Evolutionary conservation across 2,329 filamentous ascomycete genomes (phyloP), one percentile per base, ranked within the genome.

Genomic region (Talaromyces piceae): DNA sequence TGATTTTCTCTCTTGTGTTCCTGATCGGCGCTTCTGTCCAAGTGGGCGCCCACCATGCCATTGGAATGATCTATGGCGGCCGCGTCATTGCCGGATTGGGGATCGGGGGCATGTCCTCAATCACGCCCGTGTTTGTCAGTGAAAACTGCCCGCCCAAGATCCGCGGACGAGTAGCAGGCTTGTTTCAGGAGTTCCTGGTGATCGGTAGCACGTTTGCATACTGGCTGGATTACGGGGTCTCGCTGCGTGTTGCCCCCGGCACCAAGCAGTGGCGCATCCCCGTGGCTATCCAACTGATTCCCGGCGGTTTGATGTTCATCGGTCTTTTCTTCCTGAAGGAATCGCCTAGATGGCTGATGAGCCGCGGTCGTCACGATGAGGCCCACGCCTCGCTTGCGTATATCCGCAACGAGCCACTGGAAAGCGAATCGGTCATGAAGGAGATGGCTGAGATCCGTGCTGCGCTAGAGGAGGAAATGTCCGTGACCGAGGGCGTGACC

Each of bases 181-280:
- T 68, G 4, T 69, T 69, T 57, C 65, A 68, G 54, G 64, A 67
- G 47, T 68, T 69, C 50, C 56, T 68, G 13, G 66, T 68, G 13
- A 67, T 68, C 20, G 65, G 66, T 47, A 77, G 76, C 20, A 77
- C 73, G 47, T 61, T 77, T 16, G 71, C 72, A 30, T 78, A 77
- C 64, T 78, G 77, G 64, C 69, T 78, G 49, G 76, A 78, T 60
- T 79, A 77, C 55, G 75, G 76, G 30, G 75, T 77, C 43, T 62
- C 68, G 18, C 63, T 71, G 23, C 68, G 72, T 45, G 70, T 78
- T 48, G 67, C 61, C 9, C 62, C 68, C 3, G 67, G 69, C 31
- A 70, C 73, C 2, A 69, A 67, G n/a, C 77, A 79, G 61, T 80
- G 77, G 76, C 71, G 76, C 6, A 65, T 78, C 3, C 76, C 77